phyloP scores from a whole-genome alignment of 164 flowering plant genomes.

The Houttuynia cordata region DNA sequence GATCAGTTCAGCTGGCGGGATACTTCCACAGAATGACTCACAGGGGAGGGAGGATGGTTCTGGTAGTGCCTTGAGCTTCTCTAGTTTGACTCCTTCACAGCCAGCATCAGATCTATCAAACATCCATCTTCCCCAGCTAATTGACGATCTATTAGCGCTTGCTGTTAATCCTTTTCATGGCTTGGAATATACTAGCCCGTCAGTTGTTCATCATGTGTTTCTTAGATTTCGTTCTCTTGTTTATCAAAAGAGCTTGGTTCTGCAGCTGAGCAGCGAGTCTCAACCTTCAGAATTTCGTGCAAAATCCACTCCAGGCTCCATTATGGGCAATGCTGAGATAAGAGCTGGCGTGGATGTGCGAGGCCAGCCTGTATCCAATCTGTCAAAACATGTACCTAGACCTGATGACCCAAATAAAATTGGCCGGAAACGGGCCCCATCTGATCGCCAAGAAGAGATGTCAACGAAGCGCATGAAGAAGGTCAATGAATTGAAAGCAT shows the following conservation, averaged over 20 bases:
- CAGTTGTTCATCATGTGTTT: constrained; percentile 28
- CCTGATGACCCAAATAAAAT: constrained; percentile 59
- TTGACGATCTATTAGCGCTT: constrained; percentile 49
- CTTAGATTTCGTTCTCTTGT: constrained; percentile 66
- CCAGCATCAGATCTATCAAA: constrained; percentile 12
- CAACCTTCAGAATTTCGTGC: constrained; percentile 17
- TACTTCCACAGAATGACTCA: constrained; percentile 11
- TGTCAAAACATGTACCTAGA: constrained; percentile 26
- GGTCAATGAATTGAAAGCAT: constrained; percentile 32
- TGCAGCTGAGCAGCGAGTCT: constrained; percentile 27
- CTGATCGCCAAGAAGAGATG: constrained; percentile 65
- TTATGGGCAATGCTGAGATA: constrained; percentile 12
- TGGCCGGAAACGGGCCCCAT: constrained; percentile 62
- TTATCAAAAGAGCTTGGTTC: constrained; percentile 63
- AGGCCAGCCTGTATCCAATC: constrained; percentile 20
- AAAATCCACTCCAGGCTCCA: constrained; percentile 4
- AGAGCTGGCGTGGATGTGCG: constrained; percentile 19
- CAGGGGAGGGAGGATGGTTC: constrained; percentile 20
- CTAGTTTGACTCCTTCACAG: constrained; percentile 5
- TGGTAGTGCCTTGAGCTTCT: constrained; percentile 1
- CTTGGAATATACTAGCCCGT: constrained; percentile 26
- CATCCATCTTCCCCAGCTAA: constrained; percentile 31
- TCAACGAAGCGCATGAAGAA: constrained; percentile 59
- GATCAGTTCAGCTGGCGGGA: constrained; percentile 14
- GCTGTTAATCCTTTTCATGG: constrained; percentile 79